Conservation (phyloP, 352 stramenopile species). For the Pythium scleroteichum region DNA sequence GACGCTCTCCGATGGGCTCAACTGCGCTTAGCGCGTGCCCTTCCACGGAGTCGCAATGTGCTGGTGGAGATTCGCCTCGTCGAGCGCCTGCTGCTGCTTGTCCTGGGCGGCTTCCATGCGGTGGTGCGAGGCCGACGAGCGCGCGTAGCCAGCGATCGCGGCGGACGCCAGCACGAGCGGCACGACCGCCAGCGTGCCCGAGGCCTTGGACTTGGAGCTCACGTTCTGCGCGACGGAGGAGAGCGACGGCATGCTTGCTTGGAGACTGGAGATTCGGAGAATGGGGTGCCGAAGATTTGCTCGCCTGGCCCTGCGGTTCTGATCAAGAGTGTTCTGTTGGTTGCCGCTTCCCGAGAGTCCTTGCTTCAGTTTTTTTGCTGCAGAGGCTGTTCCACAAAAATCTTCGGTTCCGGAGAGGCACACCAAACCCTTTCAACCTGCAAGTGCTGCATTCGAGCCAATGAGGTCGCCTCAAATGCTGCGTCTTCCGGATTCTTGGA, state of each 20-base stretch:
- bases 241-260: slow-evolving; percentile 25
- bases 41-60: slow-evolving; percentile 72
- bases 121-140: slow-evolving; percentile 45
- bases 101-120: slow-evolving; percentile 33
- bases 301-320: slow-evolving; percentile 4
- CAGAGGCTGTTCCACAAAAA: slow-evolving; percentile 15
- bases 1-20: too few species aligned
- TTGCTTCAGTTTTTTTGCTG: slow-evolving; percentile 26
- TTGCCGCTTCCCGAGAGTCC: slow-evolving; percentile 3
- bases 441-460: slow-evolving; percentile 11
- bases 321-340: neutral
- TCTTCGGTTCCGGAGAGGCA: neutral
- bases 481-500: slow-evolving; percentile 14
- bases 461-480: neutral
- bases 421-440: slow-evolving; percentile 4
- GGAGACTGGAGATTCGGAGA: neutral
- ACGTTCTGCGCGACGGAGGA: slow-evolving; percentile 25
- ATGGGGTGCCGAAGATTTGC: neutral
- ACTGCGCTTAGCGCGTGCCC: slow-evolving; percentile 56
- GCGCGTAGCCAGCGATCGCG: slow-evolving; percentile 64
- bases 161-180: slow-evolving; percentile 66
- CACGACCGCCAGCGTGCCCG: slow-evolving; percentile 45
- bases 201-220: slow-evolving; percentile 32
- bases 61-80: slow-evolving; percentile 57
- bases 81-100: slow-evolving; percentile 35